These are phyloP conservation scores for Argentina anserina DNA, from an alignment of 306 rosid genomes.

Conservation along the genomic window DNA sequence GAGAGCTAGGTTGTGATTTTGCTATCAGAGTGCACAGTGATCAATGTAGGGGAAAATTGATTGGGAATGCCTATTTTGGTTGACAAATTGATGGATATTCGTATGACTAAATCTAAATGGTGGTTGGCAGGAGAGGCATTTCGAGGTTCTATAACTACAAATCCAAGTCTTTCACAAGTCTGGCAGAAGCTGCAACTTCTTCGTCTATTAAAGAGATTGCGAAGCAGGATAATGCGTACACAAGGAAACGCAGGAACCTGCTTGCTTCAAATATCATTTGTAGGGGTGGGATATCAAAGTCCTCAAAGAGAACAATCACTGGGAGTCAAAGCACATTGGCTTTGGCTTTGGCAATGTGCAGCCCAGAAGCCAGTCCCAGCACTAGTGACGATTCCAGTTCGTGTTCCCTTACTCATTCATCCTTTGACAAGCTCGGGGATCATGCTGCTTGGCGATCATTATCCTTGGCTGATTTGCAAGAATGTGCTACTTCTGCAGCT, in stretches of 20 bases:
- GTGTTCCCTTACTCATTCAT: conserved; percentile 35
- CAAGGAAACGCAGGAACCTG: conserved; percentile 61
- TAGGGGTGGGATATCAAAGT: conserved; percentile 67
- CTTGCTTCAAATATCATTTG: conserved; percentile 51
- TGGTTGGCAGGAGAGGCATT: conserved; percentile 70
- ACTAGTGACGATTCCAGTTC: conserved; percentile 61
- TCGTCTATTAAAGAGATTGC: conserved; percentile 54
- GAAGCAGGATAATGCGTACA: conserved; percentile 80
- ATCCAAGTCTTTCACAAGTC: conserved; percentile 72
- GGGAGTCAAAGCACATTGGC: conserved; percentile 70
- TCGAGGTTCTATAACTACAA: conserved; percentile 72
- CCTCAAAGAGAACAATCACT: conserved; percentile 62
- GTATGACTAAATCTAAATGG: background rate
- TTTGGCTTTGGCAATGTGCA: conserved; percentile 66
- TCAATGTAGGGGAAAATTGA: too few species aligned
- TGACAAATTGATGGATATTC: background rate
- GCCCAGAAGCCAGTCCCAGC: conserved; percentile 52
- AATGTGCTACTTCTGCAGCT: conserved; percentile 43
- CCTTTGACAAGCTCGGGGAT: conserved; percentile 2
- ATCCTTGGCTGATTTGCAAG: conserved; percentile 62
- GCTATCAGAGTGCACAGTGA: background rate
- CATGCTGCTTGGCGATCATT: conserved; percentile 47
- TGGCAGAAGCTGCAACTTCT: conserved; percentile 48
- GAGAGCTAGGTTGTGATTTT: too few species aligned
- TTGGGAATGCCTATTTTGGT: background rate